Base-by-base conservation (phyloP, 75 land plant species). In the Cupressus sempervirens region DNA sequence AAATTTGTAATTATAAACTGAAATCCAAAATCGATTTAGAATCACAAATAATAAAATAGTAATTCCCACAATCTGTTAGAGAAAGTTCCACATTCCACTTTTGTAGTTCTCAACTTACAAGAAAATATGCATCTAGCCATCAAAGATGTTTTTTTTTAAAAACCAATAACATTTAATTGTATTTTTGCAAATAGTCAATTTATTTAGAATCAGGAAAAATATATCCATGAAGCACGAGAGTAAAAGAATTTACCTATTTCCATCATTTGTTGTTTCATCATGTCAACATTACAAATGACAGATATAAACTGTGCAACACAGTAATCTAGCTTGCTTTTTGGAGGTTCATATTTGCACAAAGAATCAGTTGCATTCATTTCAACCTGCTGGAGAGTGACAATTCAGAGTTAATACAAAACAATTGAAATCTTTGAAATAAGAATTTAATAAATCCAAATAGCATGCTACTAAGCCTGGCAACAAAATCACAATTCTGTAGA, bases 261-360 rank as follows among this genome's bases (percentile, higher is more conserved):
- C 87, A 96, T 82, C 99, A 98, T 98, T 88, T 91, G 94, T 84
- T 96, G 95, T 90, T 89, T 92, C 99, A 98, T 98, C 99, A 96
- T 98, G 84, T 89, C 90, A 48, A 98, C 80, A 84, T 93, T 93
- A 89, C 99, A 98, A 36, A 98, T 90, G 81, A 93, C 93, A 40
- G 92, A 90, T 20, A 98, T 88, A 80, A 96, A 93, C 12, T 94
- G 86, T 68, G 95, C 96, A 62, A 98, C 81, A 36, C 93, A 86
- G 29, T 53, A 81, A 30, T 98, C 95, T 36, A 98, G 92, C 83
- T 93, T 88, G 76, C 95, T 89, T 53, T 93, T 86, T 38, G 82
- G 90, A 41, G 84, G 93, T 89, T 88, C 88, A 86, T 35, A 18
- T 43, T 82, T 53, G n/a, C 80, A 7, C 12, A 68, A 12, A 36